Percentiles rank a stretch among this genome's conserved stretches.
Conservation (phyloP, 768 basidiomycete species). For the Pisolithus tinctorius region DNA sequence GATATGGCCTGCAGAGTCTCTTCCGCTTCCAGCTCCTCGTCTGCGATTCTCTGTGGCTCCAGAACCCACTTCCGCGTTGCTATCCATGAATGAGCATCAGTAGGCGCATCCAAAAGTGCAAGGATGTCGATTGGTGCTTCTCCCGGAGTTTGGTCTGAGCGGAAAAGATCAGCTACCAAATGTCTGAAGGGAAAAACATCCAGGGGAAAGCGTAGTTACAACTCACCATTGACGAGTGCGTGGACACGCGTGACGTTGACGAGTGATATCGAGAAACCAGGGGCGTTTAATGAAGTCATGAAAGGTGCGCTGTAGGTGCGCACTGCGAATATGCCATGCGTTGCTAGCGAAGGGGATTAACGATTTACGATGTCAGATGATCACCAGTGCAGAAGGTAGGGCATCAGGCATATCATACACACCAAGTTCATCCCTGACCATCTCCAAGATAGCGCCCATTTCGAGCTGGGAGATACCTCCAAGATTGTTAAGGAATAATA, state of each 20-base stretch:
- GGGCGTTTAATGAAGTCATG: constrained; percentile 58
- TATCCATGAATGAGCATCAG: constrained; percentile 37
- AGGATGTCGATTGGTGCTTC: constrained; percentile 16
- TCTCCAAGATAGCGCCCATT: constrained; percentile 44
- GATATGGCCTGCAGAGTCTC: neutral
- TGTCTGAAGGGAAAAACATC: too few relatives aligned
- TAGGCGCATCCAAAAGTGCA: constrained; percentile 36
- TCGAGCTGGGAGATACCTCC: constrained; percentile 48
- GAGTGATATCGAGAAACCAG: constrained; percentile 48
- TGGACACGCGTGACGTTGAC: constrained; percentile 36
- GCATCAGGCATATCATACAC: neutral
- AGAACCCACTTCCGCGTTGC: constrained; percentile 29
- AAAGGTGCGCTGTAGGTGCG: constrained; percentile 43
- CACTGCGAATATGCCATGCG: constrained; percentile 26
- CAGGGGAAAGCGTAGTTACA: neutral
- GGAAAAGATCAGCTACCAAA: too few relatives aligned
- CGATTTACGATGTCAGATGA: neutral
- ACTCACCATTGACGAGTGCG: constrained; percentile 8
- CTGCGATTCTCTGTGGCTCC: neutral
- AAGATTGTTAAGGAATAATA: constrained; percentile 50
- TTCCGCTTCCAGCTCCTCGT: constrained; percentile 5
- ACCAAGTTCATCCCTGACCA: constrained; percentile 38
- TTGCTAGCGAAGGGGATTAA: constrained; percentile 13
- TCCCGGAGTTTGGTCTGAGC: neutral
- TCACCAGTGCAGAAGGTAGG: neutral